Percentiles rank a stretch among this genome's conserved stretches.
phyloP scores from a whole-genome alignment of 257 asterid species.

The Solanum commersonii region DNA sequence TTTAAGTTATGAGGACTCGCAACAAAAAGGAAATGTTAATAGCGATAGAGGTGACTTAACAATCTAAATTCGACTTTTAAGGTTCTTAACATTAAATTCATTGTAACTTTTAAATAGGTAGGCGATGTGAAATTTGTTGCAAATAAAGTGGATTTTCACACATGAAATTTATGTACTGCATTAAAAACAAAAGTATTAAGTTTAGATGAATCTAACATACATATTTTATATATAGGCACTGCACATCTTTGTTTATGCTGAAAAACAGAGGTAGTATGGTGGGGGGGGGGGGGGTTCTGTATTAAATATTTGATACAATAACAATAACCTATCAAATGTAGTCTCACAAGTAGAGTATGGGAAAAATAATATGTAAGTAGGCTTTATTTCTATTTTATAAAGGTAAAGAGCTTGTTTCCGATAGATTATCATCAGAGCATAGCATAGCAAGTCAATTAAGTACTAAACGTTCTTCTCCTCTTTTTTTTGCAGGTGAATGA shows the following conservation, averaged over 20 bases:
- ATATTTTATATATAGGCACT: no score
- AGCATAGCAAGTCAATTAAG: not conserved
- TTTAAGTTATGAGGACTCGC: not conserved
- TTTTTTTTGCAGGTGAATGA: not conserved
- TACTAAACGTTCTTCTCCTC: not conserved
- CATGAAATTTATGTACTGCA: no score
- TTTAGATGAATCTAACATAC: not conserved
- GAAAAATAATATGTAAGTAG: fast-evolving
- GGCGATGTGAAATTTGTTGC: not conserved
- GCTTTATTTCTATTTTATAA: not conserved
- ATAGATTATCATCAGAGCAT: fast-evolving
- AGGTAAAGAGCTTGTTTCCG: fast-evolving
- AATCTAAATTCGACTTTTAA: not conserved
- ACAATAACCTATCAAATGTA: fast-evolving
- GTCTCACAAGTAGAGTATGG: fast-evolving
- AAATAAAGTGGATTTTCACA: not conserved
- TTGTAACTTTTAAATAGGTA: not conserved
- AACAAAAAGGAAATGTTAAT: not conserved
- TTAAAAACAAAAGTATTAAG: not conserved
- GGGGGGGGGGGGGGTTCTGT: no score
- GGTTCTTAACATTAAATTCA: no score
- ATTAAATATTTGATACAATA: no score
- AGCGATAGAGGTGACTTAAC: not conserved
- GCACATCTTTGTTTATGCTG: no score
- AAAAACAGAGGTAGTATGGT: not conserved